Evolutionary conservation across 331 rosid genomes (phyloP).

Genomic region (Rhamnella rubrinervis): DNA sequence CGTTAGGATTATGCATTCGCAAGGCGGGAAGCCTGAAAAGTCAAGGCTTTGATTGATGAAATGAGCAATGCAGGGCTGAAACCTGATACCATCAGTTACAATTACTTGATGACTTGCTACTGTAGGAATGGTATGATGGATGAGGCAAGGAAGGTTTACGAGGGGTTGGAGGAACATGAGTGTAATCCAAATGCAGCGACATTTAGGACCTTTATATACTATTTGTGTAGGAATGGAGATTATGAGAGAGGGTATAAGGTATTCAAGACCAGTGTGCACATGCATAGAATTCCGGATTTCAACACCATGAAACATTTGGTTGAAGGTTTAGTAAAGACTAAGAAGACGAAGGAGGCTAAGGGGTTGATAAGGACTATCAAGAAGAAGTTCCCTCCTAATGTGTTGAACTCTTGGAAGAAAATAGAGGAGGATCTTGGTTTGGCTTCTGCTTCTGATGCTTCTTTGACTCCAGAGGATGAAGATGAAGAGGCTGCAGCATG

Average conservation of each 20-base stretch:
- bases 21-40: constrained; percentile 45
- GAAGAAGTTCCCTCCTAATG: constrained; percentile 57
- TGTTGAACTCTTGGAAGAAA: constrained; percentile 55
- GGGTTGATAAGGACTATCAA: constrained; percentile 49
- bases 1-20: constrained; percentile 48
- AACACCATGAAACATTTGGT: constrained; percentile 47
- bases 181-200: constrained; percentile 61
- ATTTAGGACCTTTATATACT: constrained; percentile 44
- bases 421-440: constrained; percentile 55
- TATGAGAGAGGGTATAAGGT: constrained; percentile 43
- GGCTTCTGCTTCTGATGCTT: constrained; percentile 30
- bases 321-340: constrained; percentile 57
- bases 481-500: constrained; percentile 37
- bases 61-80: constrained; percentile 51
- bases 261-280: constrained; percentile 61
- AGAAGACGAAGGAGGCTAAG: constrained; percentile 49
- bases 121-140: constrained; percentile 48
- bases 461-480: constrained; percentile 17
- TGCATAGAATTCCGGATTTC: constrained; percentile 60
- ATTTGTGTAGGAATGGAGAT: constrained; percentile 47
- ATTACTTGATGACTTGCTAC: constrained; percentile 59
- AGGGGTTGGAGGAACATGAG: constrained; percentile 40
- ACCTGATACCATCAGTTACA: constrained; percentile 55
- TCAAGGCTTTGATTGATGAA: constrained; percentile 50
- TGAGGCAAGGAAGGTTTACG: constrained; percentile 55